These are phyloP conservation scores for Trypanosoma lewisi DNA, from an alignment of 208 protist genomes.

Conservation along the genomic window DNA sequence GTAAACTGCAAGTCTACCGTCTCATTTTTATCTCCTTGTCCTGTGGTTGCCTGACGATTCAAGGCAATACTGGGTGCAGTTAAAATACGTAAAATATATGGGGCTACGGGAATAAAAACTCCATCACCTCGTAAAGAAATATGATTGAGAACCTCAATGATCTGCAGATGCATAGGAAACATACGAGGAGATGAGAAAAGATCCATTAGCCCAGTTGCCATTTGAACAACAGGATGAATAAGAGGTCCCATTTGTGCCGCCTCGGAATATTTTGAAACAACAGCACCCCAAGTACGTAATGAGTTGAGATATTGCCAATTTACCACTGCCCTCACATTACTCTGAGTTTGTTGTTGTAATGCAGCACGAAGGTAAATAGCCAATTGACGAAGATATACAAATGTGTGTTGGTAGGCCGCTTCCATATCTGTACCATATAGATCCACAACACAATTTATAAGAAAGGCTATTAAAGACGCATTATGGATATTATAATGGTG, in stretches of 20 bases:
- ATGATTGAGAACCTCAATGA: conserved; percentile 91
- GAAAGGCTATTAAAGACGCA: conserved; percentile 83
- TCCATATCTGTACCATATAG: conserved; percentile 93
- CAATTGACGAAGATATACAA: conserved; percentile 97
- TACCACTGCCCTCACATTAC: conserved; percentile 92
- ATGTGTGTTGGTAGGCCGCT: conserved; percentile 94
- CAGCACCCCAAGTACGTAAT: conserved; percentile 91
- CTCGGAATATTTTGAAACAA: conserved; percentile 87
- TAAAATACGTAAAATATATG: conserved; percentile 92
- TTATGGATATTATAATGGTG: conserved; percentile 82
- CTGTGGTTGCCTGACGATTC: conserved; percentile 27
- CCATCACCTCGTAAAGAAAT: conserved; percentile 80
- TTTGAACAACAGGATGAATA: conserved; percentile 93
- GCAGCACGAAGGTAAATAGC: conserved; percentile 95
- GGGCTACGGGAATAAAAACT: conserved; percentile 92
- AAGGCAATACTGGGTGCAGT: conserved; percentile 83
- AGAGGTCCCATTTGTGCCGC: conserved; percentile 84
- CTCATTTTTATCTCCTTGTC: conserved; percentile 33
- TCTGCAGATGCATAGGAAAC: conserved; percentile 95
- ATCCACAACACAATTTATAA: conserved; percentile 94
- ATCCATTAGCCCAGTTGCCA: conserved; percentile 83
- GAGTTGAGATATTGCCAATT: conserved; percentile 97
- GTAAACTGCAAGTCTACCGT: conserved; percentile 82
- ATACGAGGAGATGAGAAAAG: conserved; percentile 92
- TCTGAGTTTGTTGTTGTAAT: conserved; percentile 88